These are phyloP conservation scores for Globisporangium carolinianum DNA, from an alignment of 352 stramenopile species.

Conservation along the genomic window DNA sequence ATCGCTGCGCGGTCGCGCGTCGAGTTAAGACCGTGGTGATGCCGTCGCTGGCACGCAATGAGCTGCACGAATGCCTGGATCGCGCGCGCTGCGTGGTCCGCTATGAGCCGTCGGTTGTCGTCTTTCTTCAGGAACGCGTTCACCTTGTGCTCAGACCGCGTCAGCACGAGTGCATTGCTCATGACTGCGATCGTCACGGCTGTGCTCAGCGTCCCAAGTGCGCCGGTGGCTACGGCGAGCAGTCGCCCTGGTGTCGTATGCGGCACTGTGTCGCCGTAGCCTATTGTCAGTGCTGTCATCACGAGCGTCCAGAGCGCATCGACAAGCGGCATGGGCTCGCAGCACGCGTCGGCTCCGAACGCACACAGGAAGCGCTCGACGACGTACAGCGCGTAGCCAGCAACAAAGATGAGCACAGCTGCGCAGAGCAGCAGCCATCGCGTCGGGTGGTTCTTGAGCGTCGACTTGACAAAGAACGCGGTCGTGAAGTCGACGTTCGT, in stretches of 20 bases:
- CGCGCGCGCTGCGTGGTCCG: constrained; percentile 46
- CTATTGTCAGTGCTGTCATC: constrained; percentile 70
- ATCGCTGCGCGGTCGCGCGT: constrained; percentile 4
- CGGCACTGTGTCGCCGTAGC: constrained; percentile 61
- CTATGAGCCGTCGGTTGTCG: constrained; percentile 49
- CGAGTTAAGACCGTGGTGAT: constrained; percentile 15
- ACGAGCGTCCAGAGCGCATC: constrained; percentile 62
- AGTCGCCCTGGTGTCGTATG: constrained; percentile 38
- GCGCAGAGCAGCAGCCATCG: constrained; percentile 39
- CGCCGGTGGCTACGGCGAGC: constrained; percentile 39
- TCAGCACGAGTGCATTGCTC: constrained; percentile 67
- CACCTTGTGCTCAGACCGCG: constrained; percentile 72
- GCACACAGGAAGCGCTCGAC: constrained; percentile 69
- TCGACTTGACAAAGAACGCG: constrained; percentile 72
- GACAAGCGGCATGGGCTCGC: constrained; percentile 36
- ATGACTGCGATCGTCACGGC: constrained; percentile 74
- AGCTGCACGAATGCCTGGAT: constrained; percentile 63
- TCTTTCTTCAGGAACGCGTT: constrained; percentile 76
- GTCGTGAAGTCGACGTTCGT: constrained; percentile 74
- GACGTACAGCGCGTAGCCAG: constrained; percentile 57
- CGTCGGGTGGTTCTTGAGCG: constrained; percentile 60
- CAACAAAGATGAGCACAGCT: constrained; percentile 28
- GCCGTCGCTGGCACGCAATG: constrained; percentile 31
- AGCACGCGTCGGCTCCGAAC: constrained; percentile 47
- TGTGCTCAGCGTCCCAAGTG: constrained; percentile 48